Percentiles rank a stretch among this genome's conserved stretches.
Evolutionary conservation across 495 filamentous ascomycete species (phyloP).

Genomic region (Cairneyella variabilis): DNA sequence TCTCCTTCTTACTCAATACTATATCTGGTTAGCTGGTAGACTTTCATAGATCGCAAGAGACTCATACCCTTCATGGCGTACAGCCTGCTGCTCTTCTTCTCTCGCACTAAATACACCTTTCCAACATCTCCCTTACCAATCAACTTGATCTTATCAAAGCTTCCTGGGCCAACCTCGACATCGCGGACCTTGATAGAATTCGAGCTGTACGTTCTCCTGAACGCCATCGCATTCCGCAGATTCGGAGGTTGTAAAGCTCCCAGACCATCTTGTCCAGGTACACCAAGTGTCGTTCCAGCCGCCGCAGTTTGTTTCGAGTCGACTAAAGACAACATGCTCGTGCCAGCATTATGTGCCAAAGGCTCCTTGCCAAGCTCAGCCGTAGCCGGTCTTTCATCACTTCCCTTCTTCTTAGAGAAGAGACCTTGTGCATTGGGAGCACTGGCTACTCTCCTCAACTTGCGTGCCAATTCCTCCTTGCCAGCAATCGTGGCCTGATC

Average conservation of each 20-base stretch:
- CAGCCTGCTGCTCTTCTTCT: slow-evolving; percentile 91
- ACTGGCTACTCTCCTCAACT: slow-evolving; percentile 88
- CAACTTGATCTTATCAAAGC: slow-evolving; percentile 99
- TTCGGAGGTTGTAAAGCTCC: slow-evolving; percentile 44
- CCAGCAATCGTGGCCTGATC: slow-evolving; percentile 75
- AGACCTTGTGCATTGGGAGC: slow-evolving; percentile 96
- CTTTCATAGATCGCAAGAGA: neutral
- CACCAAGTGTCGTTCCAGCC: slow-evolving; percentile 27
- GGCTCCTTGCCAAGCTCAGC: slow-evolving; percentile 79
- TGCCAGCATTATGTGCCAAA: slow-evolving; percentile 49
- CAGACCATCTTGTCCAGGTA: slow-evolving; percentile 36
- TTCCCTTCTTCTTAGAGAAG: slow-evolving; percentile 63
- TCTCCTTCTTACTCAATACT: slow-evolving; percentile 99
- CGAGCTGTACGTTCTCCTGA: slow-evolving; percentile 95
- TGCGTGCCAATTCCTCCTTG: slow-evolving; percentile 90
- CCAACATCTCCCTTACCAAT: slow-evolving; percentile 98
- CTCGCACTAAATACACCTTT: slow-evolving; percentile 94
- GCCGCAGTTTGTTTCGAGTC: slow-evolving; percentile 23
- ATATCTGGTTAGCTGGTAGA: slow-evolving; percentile 32
- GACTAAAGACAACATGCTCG: slow-evolving; percentile 52
- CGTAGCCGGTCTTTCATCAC: slow-evolving; percentile 68
- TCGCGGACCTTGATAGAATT: slow-evolving; percentile 98
- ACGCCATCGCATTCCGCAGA: slow-evolving; percentile 50
- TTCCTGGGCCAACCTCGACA: slow-evolving; percentile 91
- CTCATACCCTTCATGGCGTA: slow-evolving; percentile 96